Conservation (phyloP, 2,329 filamentous ascomycete genomes). For the Fusarium sp. region DNA sequence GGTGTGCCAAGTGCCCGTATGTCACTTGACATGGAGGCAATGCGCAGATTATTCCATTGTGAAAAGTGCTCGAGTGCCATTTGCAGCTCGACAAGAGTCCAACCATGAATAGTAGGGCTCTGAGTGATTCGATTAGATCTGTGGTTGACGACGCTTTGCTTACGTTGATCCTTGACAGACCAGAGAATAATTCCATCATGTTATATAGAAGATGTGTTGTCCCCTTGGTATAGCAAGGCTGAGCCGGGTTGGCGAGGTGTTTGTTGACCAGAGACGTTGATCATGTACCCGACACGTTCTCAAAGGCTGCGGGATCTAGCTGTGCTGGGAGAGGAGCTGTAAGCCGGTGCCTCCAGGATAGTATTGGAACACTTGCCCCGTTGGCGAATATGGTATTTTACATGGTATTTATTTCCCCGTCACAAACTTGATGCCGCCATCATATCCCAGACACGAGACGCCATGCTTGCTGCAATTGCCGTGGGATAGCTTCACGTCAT, state of each 20-base stretch:
- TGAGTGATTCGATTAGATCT: constrained; percentile 46
- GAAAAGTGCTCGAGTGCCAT: constrained; percentile 48
- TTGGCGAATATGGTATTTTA: constrained; percentile 52
- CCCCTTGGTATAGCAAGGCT: constrained; percentile 39
- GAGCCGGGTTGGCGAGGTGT: constrained; percentile 25
- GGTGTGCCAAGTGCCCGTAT: constrained; percentile 2
- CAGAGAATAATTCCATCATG: constrained; percentile 43
- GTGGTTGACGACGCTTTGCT: constrained; percentile 47
- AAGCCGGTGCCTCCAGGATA: constrained; percentile 5
- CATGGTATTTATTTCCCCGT: constrained; percentile 54
- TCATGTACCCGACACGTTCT: not conserved
- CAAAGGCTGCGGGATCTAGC: constrained; percentile 15
- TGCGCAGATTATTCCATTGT: constrained; percentile 52
- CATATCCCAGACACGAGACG: constrained; percentile 52
- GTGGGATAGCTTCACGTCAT: constrained; percentile 54
- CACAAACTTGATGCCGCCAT: constrained; percentile 52
- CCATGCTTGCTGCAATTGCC: constrained; percentile 53
- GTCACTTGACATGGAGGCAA: constrained; percentile 31
- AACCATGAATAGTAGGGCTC: constrained; percentile 52
- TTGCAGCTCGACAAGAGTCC: constrained; percentile 50
- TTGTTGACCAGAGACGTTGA: constrained; percentile 10
- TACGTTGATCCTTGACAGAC: constrained; percentile 36
- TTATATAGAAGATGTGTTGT: constrained; percentile 47
- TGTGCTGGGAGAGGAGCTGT: constrained; percentile 23
- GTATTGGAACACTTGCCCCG: constrained; percentile 33